Conservation (phyloP, 2,329 filamentous ascomycete genomes). For the Sporothrix pallida region DNA sequence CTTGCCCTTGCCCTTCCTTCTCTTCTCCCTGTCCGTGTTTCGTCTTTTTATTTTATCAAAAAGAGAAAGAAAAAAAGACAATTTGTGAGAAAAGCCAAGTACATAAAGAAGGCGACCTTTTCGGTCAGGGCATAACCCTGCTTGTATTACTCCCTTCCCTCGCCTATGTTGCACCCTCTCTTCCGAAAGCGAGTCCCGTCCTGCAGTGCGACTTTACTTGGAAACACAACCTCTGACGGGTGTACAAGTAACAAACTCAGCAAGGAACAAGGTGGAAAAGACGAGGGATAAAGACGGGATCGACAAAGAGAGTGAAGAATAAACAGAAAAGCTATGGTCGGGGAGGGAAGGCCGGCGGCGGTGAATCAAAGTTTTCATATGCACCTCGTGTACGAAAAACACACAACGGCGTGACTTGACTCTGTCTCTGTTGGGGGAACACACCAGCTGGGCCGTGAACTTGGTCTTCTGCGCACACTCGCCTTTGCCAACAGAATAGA, state of each 20-base stretch:
- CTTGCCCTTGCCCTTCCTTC: conserved; percentile 8
- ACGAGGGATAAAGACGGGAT: neutral
- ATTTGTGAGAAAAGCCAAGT: no score
- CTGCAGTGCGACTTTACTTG: conserved; percentile 25
- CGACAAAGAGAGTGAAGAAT: neutral
- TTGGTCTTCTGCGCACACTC: neutral
- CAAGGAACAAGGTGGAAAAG: neutral
- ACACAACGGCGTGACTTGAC: conserved; percentile 19
- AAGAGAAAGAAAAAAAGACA: neutral
- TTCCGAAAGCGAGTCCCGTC: conserved; percentile 22
- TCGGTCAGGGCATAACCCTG: neutral
- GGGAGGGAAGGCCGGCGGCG: neutral
- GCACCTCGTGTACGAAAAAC: conserved; percentile 16
- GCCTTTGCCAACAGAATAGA: neutral
- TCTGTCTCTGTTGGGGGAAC: conserved; percentile 30
- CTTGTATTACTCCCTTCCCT: neutral
- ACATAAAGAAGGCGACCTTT: neutral
- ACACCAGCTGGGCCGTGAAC: conserved; percentile 5
- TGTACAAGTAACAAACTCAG: neutral
- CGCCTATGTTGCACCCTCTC: conserved; percentile 14
- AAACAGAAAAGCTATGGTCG: neutral
- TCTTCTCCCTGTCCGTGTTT: neutral
- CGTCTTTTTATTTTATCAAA: neutral
- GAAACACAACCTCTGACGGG: neutral
- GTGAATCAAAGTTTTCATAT: conserved; percentile 16